Evolutionary conservation across 2,329 filamentous ascomycete species (phyloP), one percentile per base, ranked within the genome.

Genomic region (Bisporella sp.): DNA sequence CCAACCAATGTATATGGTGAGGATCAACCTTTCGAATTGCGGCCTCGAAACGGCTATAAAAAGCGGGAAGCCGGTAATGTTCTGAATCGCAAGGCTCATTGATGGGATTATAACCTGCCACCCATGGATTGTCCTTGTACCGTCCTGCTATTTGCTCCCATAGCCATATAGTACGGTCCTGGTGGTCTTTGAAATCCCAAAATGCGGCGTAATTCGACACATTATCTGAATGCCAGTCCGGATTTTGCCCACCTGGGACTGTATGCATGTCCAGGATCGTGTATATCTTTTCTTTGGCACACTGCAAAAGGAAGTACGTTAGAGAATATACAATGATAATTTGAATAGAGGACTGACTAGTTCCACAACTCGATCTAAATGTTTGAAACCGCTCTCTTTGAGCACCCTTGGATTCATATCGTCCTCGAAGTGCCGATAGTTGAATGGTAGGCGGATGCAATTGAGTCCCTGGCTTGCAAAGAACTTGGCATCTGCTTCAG

Each of bases 361-460:
- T 1, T 76, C 64, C 5, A 79, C 65, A 1, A 75, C 68, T 9
- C 72, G 66, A 54, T 79, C 75, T 1, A 78, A 58, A 44, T 71
- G 69, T 52, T 73, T 70, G 55, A 78, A 77, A 0, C 75, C 76
- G 6, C 66, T 64, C 11, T 68, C 59, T 55, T 75, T 77, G 7
- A 77, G 60, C 0, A 73, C 70, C 5, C 68, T 60, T 0, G 75
- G 75, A 51, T 76, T 72, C 65, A 73, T 69, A 49, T 77, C 73
- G 52, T 79, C 73, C 51, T 76, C 73, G 35, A 78, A 77, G 56
- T 79, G 75, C 1, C 74, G 73, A 57, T 82, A 81, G 59, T 82
- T 83, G 64, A 84, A 81, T 0, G 79, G 78, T 3, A 84, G 64
- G 0, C 79, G 72, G 3, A 82, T 68, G 59, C 76, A 82, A 61